Evolutionary conservation across 495 filamentous ascomycete species (phyloP), one percentile per base, ranked within the genome.

Genomic region (Alectoria sarmentosa): DNA sequence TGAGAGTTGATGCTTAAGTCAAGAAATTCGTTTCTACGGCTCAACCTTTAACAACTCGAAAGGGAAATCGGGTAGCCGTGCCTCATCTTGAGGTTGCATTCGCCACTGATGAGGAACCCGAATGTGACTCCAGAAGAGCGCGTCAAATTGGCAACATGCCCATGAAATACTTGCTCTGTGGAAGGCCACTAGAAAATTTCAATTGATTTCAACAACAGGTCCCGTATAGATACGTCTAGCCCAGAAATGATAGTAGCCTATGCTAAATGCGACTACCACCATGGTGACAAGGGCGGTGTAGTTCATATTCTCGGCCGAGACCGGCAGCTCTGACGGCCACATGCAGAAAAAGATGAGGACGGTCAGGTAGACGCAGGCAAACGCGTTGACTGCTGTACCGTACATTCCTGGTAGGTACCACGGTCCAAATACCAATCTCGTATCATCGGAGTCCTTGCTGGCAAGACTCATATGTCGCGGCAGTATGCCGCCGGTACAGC

Each of bases 321-420:
- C n/a, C 8, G 48, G 34, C 48, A 57, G 28, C 23, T n/a, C 5
- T 21, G 61, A 49, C 8, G 63, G 63, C 63, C 63, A 65, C 32
- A 65, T 58, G 39, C 39, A 57, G 46, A 65, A 65, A 52, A 60
- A 65, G 26, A 58, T 59, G 30, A 36, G 38, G 32, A 58, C 19
- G 42, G 15, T 49, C 42, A 38, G 1, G 28, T 49, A 65, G 1
- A 48, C n/a, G 55, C 55, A 58, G 19, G 63, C 42, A 41, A 65
- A 65, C 1, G 28, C 9, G 13, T 58, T 65, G 42, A 65, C 55
- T 14, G 17, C 38, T 11, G 52, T 52, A 28, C 63, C 63, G 58
- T 48, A 46, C 28, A 36, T 17, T 19, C 55, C 56, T 13, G 23
- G 55, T 60, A 49, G 11, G 30, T 28, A 57, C 32, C 55, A 65